Evolutionary conservation across 208 protist genomes (phyloP), one percentile per base, ranked within the genome.

Genomic region (Balamuthia mandrillaris): DNA sequence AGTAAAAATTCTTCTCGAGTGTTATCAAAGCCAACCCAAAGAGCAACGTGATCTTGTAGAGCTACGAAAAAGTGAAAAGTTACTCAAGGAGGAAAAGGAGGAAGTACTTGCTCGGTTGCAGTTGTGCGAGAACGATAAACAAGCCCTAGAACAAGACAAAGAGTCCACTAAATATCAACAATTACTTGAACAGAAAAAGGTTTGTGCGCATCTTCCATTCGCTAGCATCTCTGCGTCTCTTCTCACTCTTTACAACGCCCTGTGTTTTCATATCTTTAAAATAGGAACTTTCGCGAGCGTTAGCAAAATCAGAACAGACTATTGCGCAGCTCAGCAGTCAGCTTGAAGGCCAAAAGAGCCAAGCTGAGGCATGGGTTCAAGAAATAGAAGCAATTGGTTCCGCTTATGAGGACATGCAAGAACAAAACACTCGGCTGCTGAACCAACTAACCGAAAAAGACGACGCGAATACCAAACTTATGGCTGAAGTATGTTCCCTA

Each of bases 401-500:
- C 21, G 74, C 56, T 33, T 81, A 63, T 41, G 74, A 81, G 47
- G 33, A 31, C 5, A 63, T 35, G 14, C 39, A 51, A 41, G 74
- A 81, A 51, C 74, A 81, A 42, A 81, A 81, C 31, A 24, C 42
- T 16, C 9, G 74, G 31, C 14, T 81, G 74, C 49, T 81, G 74
- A 31, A 58, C 31, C 45, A 81, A 33, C 31, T 81, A 9, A 51
- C 51, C 35, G 74, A 81, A 14, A 81, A 81, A 41, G 74, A 81
- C 37, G 74, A 81, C 12, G 61, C 74, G 12, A 81, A 44, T 27
- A 81, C 74, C 31, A 81, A 81, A 41, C 74, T 81, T 18, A 81
- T 81, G 74, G 56, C 74, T 12, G 74, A 81, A n/a, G 74, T 81
- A 81, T 35, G 45, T 14, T n/a, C n/a, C n/a, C n/a, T n/a, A n/a